Base-by-base conservation (phyloP, 352 stramenopile species). In the Globisporangium splendens region DNA sequence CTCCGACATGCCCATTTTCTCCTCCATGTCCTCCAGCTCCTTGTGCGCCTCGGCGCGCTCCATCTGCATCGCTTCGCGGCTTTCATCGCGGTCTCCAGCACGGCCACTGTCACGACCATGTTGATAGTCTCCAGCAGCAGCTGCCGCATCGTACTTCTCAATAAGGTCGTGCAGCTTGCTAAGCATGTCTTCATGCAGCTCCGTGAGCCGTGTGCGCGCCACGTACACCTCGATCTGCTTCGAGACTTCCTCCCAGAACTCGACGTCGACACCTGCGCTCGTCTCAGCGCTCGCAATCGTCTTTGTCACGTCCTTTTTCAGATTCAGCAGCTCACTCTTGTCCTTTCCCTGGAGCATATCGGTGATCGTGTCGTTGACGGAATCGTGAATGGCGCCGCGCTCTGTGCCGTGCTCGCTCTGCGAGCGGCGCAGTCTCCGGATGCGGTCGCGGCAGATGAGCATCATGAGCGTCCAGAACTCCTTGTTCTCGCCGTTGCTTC, bases 101-200 rank as follows among this genome's bases (percentile, higher is more conserved):
- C 54, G 39, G 21, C 54, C 59, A 44, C 54, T 42, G 14, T 72
- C 50, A 47, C 63, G 61, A n/a, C 56, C 43, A 1, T 10, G 10
- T 51, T 48, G 46, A 18, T 48, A 1, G 5, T 2, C 6, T 21
- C 56, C 61, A 46, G 59, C 68, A 35, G 72, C 66, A 46, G 72
- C 54, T 17, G 71, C 42, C 53, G 52, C 62, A 64, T 78, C 66
- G 63, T 67, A 56, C 50, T 21, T 77, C 56, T 55, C 46, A 59
- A 49, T 96, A 81, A 54, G 76, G 66, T 97, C 91, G 1, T 93
- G 75, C 50, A 98, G 85, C 61, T 91, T 83, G 18, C 91, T 83
- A 15, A 99, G 78, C 88, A 98, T 98, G n/a, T 89, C 86, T 54
- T 95, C 83, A 62, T 99, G 96, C 53, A 98, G 69, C 53, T 96